Evolutionary conservation across 495 filamentous ascomycete species (phyloP), one percentile per base, ranked within the genome.

Genomic region (Neohortaea acidophila): DNA sequence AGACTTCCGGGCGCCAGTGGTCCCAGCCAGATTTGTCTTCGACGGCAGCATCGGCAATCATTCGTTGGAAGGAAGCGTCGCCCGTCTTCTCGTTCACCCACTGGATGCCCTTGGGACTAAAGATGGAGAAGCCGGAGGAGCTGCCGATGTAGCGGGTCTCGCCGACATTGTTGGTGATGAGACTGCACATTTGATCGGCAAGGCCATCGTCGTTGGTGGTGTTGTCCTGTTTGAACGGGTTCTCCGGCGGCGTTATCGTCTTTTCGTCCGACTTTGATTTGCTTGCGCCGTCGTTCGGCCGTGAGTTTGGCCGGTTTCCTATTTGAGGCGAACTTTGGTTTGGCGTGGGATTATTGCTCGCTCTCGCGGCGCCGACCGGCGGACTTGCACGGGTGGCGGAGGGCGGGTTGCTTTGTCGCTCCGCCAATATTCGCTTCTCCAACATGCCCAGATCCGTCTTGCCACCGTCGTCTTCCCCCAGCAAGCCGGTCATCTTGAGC

Each of bases 1-100:
- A 97, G 23, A 94, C 77, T 53, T 94, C 86, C 4, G 84, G 83
- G 50, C 86, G 94, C 89, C 89, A 94, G 48, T 85, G 82, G 48
- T 81, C 80, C 82, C 81, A 94, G 1, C 42, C 33, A 57, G 87
- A 91, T 52, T 85, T 80, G 45, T 92, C 84, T 43, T 92, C 81
- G 9, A 83, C 69, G 19, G 73, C 66, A 2, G 77, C 73, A 28
- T 77, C 73, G 1, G 81, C 78, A 21, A 97, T 91, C 89, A 96
- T 96, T 22, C 85, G 76, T 58, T 93, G 83, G 58, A 97, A 97
- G 0, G 84, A 91, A 10, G 59, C 75, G 51, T 97, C 91, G 13
- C 89, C 89, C 28, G 85, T 94, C 63, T 93, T 96, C 46, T 94
- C 81, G 48, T 94, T 97, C 33, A 97, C 87, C 89, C 89, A 97